Evolutionary conservation across 2,329 filamentous ascomycete genomes (phyloP).

Genomic region (Acrodontium crateriforme): DNA sequence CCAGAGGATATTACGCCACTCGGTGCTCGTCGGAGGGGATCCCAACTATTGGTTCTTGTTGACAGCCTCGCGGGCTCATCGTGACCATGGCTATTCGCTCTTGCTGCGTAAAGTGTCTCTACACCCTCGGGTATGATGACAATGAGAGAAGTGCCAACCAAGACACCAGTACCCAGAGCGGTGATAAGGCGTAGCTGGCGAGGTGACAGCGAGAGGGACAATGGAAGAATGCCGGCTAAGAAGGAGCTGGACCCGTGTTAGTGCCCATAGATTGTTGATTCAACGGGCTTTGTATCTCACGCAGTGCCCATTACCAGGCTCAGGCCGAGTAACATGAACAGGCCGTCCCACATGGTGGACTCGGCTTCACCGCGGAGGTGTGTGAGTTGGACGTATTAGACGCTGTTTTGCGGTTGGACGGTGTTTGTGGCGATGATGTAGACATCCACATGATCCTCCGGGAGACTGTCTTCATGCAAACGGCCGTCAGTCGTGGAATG

Average conservation of each 20-base stretch:
- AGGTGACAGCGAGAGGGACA: slow-evolving; percentile 76
- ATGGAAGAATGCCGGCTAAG: slow-evolving; percentile 75
- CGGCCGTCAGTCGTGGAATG: no score
- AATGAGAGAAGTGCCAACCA: slow-evolving; percentile 89
- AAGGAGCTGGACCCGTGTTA: slow-evolving; percentile 54
- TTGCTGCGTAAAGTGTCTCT: slow-evolving; percentile 63
- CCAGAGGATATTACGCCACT: no score
- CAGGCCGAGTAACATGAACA: slow-evolving; percentile 50
- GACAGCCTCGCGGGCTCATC: neutral
- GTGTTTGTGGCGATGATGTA: no score
- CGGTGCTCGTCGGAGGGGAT: slow-evolving; percentile 1
- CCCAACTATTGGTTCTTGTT: neutral
- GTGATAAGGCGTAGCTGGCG: slow-evolving; percentile 82
- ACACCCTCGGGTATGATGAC: slow-evolving; percentile 97
- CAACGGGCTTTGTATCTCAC: slow-evolving; percentile 37
- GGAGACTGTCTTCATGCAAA: no score
- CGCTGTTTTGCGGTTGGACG: no score
- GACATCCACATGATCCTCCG: no score
- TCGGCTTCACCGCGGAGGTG: no score
- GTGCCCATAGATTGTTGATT: no score
- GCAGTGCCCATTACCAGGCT: slow-evolving; percentile 52
- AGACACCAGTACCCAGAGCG: slow-evolving; percentile 80
- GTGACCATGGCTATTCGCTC: slow-evolving; percentile 10
- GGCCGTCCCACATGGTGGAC: slow-evolving; percentile 51
- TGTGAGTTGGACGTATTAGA: no score